Percentiles rank a stretch among this genome's conserved stretches.
Conservation (phyloP, 2,329 filamentous ascomycete genomes). For the Plenodomus lindquistii region DNA sequence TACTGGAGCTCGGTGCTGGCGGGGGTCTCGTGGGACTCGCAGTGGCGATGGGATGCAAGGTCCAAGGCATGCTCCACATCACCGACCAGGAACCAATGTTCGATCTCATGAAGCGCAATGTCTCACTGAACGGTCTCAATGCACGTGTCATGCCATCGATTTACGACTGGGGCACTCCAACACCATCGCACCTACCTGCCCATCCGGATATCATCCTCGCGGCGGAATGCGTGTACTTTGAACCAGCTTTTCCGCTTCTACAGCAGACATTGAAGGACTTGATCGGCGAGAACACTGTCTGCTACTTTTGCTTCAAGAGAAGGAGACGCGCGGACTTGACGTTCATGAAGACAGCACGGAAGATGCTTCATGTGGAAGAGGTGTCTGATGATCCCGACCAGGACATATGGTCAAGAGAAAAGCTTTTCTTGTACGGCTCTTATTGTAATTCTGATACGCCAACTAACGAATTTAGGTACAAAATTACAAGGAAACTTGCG, state of each 20-base stretch:
- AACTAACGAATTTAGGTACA: conserved; percentile 17
- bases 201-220: conserved; percentile 85
- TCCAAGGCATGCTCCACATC: conserved; percentile 68
- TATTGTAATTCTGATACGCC: background rate
- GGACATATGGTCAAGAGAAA: conserved; percentile 51
- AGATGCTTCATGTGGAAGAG: conserved; percentile 53
- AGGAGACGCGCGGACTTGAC: conserved; percentile 69
- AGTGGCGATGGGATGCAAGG: conserved; percentile 59
- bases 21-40: conserved; percentile 80
- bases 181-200: conserved; percentile 48
- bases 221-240: conserved; percentile 96
- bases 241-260: conserved; percentile 89
- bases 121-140: conserved; percentile 74
- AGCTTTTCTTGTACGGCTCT: conserved; percentile 53
- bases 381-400: conserved; percentile 55
- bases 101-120: conserved; percentile 82
- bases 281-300: conserved; percentile 66
- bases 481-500: conserved; percentile 23
- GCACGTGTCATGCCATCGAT: conserved; percentile 67
- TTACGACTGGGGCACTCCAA: conserved; percentile 72
- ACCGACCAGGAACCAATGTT: conserved; percentile 91
- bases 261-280: conserved; percentile 76
- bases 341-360: conserved; percentile 56
- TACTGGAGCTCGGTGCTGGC: conserved; percentile 92
- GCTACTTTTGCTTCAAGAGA: conserved; percentile 95